Evolutionary conservation across 2,329 filamentous ascomycete species (phyloP).

Genomic region (Phyllosticta paracitricarpa): DNA sequence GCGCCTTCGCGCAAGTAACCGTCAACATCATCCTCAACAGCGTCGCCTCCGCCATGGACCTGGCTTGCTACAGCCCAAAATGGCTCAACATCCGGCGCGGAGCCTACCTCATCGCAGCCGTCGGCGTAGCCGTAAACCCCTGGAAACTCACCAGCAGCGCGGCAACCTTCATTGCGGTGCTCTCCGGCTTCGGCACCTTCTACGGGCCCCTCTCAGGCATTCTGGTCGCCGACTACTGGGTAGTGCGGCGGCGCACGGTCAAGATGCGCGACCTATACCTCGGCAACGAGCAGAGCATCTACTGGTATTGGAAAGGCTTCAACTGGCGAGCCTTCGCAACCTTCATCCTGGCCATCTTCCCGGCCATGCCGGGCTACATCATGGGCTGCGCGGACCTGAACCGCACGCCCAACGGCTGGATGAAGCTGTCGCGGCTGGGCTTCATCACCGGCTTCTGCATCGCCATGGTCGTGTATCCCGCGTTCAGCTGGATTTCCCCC

Average conservation of each 20-base stretch:
- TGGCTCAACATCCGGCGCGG: conserved; percentile 13
- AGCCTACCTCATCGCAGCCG: conserved; percentile 14
- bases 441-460: conserved; percentile 28
- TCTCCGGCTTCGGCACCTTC: conserved; percentile 38
- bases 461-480: conserved; percentile 22
- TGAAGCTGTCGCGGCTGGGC: background rate
- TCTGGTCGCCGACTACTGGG: conserved; percentile 37
- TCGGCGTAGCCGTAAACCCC: conserved; percentile 16
- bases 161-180: conserved; percentile 19
- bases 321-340: conserved; percentile 31
- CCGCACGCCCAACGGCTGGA: background rate
- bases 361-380: background rate
- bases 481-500: conserved; percentile 31
- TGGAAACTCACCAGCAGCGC: conserved; percentile 9
- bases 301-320: conserved; percentile 34
- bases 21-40: background rate
- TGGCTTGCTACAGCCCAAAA: background rate
- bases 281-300: conserved; percentile 26
- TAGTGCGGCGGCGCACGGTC: conserved; percentile 30
- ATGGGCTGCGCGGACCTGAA: conserved; percentile 2
- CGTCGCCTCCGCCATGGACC: background rate
- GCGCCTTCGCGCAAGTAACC: background rate
- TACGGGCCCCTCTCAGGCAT: conserved; percentile 39
- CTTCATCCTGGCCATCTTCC: background rate
- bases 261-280: conserved; percentile 37